Base-by-base conservation (phyloP, 1,284 basidiomycete genomes). In the Papiliotrema terrestris region DNA sequence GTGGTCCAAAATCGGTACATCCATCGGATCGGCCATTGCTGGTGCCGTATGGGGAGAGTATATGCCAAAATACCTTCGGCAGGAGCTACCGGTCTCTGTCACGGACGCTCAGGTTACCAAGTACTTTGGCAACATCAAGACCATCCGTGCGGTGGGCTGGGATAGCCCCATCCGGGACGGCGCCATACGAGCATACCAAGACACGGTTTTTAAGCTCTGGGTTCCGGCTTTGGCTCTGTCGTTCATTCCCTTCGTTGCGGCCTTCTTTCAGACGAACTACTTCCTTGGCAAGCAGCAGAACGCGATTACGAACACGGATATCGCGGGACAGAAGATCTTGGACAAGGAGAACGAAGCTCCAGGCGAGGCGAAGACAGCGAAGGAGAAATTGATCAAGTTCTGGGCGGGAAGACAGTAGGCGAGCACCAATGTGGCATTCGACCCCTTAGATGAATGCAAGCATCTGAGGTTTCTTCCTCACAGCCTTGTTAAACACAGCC, bases 1-100 rank as follows among this genome's bases (percentile, higher is more conserved):
- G 49, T 75, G 73, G 65, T 65, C 73, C 1, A 55, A 55, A 35
- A 62, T 77, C 14, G 75, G 74, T 29, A 65, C 68, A 17, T 61
- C 68, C 0, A 66, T 75, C 45, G 74, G 72, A 1, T 56, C 57
- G 15, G 70, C 74, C 6, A 67, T 75, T 52, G 52, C 70, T 1
- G 64, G 64, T 3, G 65, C 69, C 4, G 59, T 75, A 25, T 76
- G 75, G 75, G 67, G 63, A 19, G 45, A 65, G 14, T 55, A 20
- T 8, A 45, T 45, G 44, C 44, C 44, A 26, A 26, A 17, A 8
- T 26, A 45, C 20, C 23, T 45, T n/a, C 15, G 20, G 17, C 44
- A 29, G 22, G 36, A 51, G 15, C 37, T 57, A 6, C 56, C 51
- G 9, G 48, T 41, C 22, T 41, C 52, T 23, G 22, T 56, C 6